A percentile compares a stretch with the other conserved stretches of the same genome.
These are phyloP conservation scores for Persicaria tinctoria DNA, from an alignment of 148 eudicot genomes.

Conservation along the genomic window DNA sequence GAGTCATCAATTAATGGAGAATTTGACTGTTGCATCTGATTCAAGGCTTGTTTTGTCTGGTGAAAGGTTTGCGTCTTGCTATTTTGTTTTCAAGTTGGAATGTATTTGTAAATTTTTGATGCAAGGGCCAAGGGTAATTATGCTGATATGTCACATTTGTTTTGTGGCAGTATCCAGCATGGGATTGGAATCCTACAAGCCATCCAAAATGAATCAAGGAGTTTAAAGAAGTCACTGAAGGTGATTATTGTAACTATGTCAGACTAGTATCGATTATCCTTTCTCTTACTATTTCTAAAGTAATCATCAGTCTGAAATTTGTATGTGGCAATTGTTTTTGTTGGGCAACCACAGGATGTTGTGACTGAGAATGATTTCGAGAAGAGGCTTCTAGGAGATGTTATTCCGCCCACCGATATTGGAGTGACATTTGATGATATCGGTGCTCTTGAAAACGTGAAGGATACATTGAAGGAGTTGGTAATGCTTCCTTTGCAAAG, in stretches of 20 bases:
- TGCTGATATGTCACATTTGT: not conserved
- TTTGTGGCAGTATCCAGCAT: conserved; percentile 61
- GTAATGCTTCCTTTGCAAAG: conserved; percentile 98
- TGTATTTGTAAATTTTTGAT: conserved; percentile 2
- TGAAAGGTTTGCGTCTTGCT: conserved; percentile 44
- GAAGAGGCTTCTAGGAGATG: conserved; percentile 79
- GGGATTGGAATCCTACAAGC: conserved; percentile 64
- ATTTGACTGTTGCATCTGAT: conserved; percentile 39
- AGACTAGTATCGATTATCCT: not conserved
- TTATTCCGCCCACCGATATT: conserved; percentile 91
- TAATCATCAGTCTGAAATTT: not conserved
- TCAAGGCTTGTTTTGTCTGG: conserved; percentile 46
- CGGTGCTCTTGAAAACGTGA: conserved; percentile 94
- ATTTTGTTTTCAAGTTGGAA: not conserved
- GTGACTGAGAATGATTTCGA: conserved; percentile 95
- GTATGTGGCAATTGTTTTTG: not conserved
- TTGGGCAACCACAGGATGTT: conserved; percentile 57
- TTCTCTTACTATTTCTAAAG: not conserved
- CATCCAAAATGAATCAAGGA: conserved; percentile 78
- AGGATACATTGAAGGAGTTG: conserved; percentile 93
- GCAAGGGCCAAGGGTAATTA: not conserved
- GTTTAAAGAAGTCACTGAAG: conserved; percentile 82
- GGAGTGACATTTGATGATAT: conserved; percentile 97
- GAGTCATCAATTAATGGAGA: conserved; percentile 75
- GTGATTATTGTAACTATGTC: conserved; percentile 24